Evolutionary conservation across 192 early-diverging fungal genomes (phyloP).

Genomic region (Hyaloraphidium curvatum): DNA sequence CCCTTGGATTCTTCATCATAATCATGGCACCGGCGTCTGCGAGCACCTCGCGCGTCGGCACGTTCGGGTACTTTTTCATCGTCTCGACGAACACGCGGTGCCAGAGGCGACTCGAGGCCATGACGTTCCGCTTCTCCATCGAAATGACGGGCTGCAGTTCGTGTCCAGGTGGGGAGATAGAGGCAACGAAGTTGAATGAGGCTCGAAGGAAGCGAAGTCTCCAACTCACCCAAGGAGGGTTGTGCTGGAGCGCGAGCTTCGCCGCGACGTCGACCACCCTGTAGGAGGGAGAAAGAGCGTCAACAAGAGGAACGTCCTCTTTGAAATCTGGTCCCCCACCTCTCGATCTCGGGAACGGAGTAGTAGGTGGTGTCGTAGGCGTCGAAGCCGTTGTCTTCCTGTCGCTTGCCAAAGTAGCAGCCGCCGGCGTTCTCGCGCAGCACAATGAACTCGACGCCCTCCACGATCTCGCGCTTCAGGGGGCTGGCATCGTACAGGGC

Average conservation of each 20-base stretch:
- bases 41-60: constrained; percentile 71
- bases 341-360: constrained; percentile 70
- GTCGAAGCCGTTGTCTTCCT: constrained; percentile 46
- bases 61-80: constrained; percentile 62
- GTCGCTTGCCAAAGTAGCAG: constrained; percentile 87
- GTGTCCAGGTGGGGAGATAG: no score
- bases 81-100: constrained; percentile 80
- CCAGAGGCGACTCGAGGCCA: constrained; percentile 94
- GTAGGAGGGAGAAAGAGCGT: no score
- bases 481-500: constrained; percentile 65
- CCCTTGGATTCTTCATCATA: constrained; percentile 76
- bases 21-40: constrained; percentile 95
- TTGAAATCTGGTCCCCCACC: no score
- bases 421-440: constrained; percentile 90
- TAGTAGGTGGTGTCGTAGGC: constrained; percentile 92
- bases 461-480: constrained; percentile 73
- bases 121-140: constrained; percentile 96
- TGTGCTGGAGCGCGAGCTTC: constrained; percentile 53
- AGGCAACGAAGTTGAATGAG: no score
- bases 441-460: constrained; percentile 77
- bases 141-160: constrained; percentile 87
- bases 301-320: no score
- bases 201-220: no score
- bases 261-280: constrained; percentile 89
- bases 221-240: constrained; percentile 62